Evolutionary conservation across 2,329 filamentous ascomycete genomes (phyloP), one percentile per base, ranked within the genome.

Genomic region (Huntiella abstrusa): DNA sequence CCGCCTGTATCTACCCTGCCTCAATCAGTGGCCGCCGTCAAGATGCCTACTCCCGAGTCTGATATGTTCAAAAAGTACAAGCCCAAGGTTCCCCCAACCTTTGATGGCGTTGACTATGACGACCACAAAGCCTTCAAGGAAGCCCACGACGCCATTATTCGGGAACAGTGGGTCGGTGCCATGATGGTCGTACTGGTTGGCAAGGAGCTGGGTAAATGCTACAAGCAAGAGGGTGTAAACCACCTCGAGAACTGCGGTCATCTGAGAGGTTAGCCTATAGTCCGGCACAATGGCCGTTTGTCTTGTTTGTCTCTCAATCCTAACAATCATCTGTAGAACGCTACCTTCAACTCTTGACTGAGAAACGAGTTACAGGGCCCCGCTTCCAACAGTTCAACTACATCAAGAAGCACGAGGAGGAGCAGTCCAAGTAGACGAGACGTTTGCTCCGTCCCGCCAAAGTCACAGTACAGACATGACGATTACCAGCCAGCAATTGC

Each of bases 161-260:
- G 83, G 52, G 83, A 91, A 66, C 83, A 91, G 67, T 91, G 84
- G 84, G 82, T 91, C 50, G 77, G 76, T 60, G 78, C 80, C 60
- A 91, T 91, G 83, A 91, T 87, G 83, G 81, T 80, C 49, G 71
- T 83, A 51, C 65, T 91, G 52, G 81, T 91, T 47, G 69, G 81
- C 53, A 80, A 88, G 61, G 83, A 91, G 68, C 68, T 91, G 66
- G 72, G 78, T 63, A 88, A 85, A 67, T 91, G 83, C 69, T 91
- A 91, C 64, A 75, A 77, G 63, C 71, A 75, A 54, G 81, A 91
- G 64, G 84, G 83, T 48, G 81, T 87, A 54, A 91, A 91, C 63
- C 83, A 91, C 61, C 64, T 91, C 61, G 83, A 88, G 71, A 91
- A 88, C 66, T 91, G 83, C 62, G 83, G 82, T 53, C 68, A 73